Evolutionary conservation across 345 rosid genomes (phyloP).

Genomic region (Theobroma cacao): DNA sequence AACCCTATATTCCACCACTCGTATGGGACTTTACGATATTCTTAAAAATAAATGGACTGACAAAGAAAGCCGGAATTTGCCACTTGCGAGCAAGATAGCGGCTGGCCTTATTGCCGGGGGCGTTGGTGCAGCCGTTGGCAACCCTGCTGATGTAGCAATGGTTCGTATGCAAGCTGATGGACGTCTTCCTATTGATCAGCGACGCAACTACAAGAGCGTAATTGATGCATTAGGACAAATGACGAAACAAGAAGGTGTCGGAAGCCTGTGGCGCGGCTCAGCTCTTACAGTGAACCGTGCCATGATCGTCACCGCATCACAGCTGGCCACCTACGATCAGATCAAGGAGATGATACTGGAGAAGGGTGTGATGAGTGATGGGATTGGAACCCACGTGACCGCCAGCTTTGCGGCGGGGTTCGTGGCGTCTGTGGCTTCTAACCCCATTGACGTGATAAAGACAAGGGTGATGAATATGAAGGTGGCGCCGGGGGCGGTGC

Average conservation of each 20-base stretch:
- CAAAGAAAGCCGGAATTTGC: slow-evolving; percentile 42
- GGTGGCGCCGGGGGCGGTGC: slow-evolving; percentile 40
- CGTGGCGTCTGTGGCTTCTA: slow-evolving; percentile 80
- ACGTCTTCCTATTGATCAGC: slow-evolving; percentile 55
- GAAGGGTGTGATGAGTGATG: slow-evolving; percentile 53
- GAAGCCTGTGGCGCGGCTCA: slow-evolving; percentile 80
- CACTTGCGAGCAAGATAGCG: slow-evolving; percentile 53
- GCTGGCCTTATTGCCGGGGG: slow-evolving; percentile 83
- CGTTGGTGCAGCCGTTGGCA: slow-evolving; percentile 72
- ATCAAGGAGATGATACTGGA: slow-evolving; percentile 58
- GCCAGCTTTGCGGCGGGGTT: slow-evolving; percentile 81
- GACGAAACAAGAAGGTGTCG: slow-evolving; percentile 61
- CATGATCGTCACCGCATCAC: slow-evolving; percentile 89
- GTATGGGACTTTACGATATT: slow-evolving; percentile 90
- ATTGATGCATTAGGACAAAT: slow-evolving; percentile 62
- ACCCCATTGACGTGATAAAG: slow-evolving; percentile 85
- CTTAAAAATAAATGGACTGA: slow-evolving; percentile 76
- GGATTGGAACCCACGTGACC: slow-evolving; percentile 72
- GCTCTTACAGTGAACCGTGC: slow-evolving; percentile 83
- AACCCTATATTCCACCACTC: slow-evolving; percentile 85
- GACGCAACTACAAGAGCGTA: slow-evolving; percentile 73
- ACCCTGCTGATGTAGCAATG: slow-evolving; percentile 92
- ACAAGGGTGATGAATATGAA: slow-evolving; percentile 89
- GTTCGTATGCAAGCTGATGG: slow-evolving; percentile 94
- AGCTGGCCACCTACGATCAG: slow-evolving; percentile 81